Evolutionary conservation across 345 rosid species (phyloP), one percentile per base, ranked within the genome.

Genomic region (Salix arbutifolia): DNA sequence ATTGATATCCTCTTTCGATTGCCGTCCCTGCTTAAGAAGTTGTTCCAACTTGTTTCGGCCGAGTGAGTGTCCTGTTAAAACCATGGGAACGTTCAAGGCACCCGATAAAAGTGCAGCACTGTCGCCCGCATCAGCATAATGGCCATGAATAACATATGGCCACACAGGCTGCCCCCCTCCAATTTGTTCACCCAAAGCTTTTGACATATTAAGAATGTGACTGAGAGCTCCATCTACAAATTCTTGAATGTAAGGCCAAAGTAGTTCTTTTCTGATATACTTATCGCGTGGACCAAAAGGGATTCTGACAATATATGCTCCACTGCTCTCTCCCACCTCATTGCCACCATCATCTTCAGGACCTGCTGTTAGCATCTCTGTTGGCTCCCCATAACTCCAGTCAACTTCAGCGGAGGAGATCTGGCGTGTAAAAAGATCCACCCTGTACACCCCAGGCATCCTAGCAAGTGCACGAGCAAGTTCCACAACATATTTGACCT

Each of bases 331-430:
- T 37, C 99, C 99, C 30, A 87, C 85, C 58, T 87, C 96, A 58
- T 78, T 79, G 4, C 87, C 87, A 64, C 90, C 92, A 1, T 79
- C 88, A 80, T 93, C 90, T 71, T 93, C 98, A 6, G 83, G 64
- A 21, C 89, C 90, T 8, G 87, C 37, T 4, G 95, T 85, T 77
- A 93, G 87, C 99, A 96, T 96, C 81, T 96, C 99, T 0, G 97
- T 86, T n/a, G 98, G 98, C 79, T 95, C 99, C 11, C 96, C 99
- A 35, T 96, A 96, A 78, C 97, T 93, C 99, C 98, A 96, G 78
- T 96, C 99, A 71, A 96, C 90, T 69, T 96, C 99, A 4, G 98
- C 86, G 42, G 92, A 90, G 50, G 87, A 84, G 73, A 96, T 79
- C 76, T 96, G 99, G 17, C 99, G 92, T 5, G 99, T 93, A 69